Percentiles rank a stretch among this genome's conserved stretches.
Conservation (phyloP, 2,329 filamentous ascomycete genomes). For the Ophiostoma ulmi region DNA sequence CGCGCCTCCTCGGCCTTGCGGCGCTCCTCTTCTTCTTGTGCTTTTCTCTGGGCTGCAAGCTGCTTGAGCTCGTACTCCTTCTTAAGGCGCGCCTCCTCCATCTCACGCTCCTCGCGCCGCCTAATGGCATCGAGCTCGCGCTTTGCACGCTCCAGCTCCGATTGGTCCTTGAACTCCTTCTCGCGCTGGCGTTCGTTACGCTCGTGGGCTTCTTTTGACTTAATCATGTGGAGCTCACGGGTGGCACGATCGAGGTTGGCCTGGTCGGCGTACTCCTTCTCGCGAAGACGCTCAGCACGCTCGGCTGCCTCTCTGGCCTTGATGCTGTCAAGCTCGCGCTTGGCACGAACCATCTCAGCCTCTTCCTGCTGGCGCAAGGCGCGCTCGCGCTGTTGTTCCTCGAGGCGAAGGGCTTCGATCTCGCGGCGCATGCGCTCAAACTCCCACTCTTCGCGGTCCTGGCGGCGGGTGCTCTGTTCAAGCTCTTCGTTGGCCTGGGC, state of each 20-base stretch:
- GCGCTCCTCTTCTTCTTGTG: slow-evolving; percentile 41
- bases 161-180: slow-evolving; percentile 33
- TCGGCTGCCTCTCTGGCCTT: slow-evolving; percentile 42
- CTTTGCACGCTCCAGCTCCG: slow-evolving; percentile 28
- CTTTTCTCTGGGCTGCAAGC: slow-evolving; percentile 43
- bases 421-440: slow-evolving; percentile 37
- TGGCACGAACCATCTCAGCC: slow-evolving; percentile 32
- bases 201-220: slow-evolving; percentile 41
- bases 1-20: slow-evolving; percentile 39
- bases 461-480: slow-evolving; percentile 43
- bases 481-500: slow-evolving; percentile 1
- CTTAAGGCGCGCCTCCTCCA: slow-evolving; percentile 45
- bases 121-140: slow-evolving; percentile 40
- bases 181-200: slow-evolving; percentile 22
- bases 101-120: slow-evolving; percentile 35
- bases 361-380: slow-evolving; percentile 32
- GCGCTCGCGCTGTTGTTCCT: slow-evolving; percentile 39
- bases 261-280: slow-evolving; percentile 34
- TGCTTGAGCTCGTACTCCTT: slow-evolving; percentile 48
- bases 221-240: slow-evolving; percentile 35
- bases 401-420: slow-evolving; percentile 40
- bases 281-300: slow-evolving; percentile 21
- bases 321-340: slow-evolving; percentile 34
- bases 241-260: slow-evolving; percentile 27
- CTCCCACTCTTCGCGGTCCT: slow-evolving; percentile 44